These are phyloP conservation scores for Kalmanozyma brasiliensis DNA, from an alignment of 1,284 basidiomycete genomes.

Conservation along the genomic window DNA sequence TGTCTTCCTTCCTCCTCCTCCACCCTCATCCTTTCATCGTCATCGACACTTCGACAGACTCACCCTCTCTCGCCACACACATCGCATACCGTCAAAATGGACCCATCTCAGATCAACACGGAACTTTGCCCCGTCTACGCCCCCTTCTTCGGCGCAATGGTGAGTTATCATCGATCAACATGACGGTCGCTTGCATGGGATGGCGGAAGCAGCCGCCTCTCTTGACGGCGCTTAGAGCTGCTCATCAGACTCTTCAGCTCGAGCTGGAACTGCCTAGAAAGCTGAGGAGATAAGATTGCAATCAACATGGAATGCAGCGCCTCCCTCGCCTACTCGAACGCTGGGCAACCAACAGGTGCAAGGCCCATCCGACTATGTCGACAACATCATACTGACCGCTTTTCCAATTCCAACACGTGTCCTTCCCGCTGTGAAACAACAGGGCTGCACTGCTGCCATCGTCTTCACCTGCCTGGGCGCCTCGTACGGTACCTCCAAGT, in stretches of 20 bases:
- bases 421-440: not conserved
- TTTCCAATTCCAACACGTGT: not conserved
- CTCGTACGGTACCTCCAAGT: conserved; percentile 95
- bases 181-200: no score
- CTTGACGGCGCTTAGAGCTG: no score
- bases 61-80: not conserved
- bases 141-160: conserved; percentile 97
- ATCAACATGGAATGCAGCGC: no score
- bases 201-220: no score
- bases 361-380: no score
- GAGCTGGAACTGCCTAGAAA: no score
- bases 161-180: conserved; percentile 69
- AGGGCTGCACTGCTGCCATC: conserved; percentile 96
- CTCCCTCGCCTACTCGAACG: no score
- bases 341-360: no score
- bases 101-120: conserved; percentile 58
- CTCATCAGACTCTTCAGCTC: no score
- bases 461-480: conserved; percentile 97
- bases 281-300: no score
- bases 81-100: conserved; percentile 41
- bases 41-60: conserved; percentile 6
- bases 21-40: conserved; percentile 8
- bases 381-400: not conserved
- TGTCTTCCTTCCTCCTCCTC: conserved; percentile 15
- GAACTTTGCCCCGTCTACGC: conserved; percentile 71